Conservation (phyloP, 441 rosid species). For the Gossypium gossypioides region DNA sequence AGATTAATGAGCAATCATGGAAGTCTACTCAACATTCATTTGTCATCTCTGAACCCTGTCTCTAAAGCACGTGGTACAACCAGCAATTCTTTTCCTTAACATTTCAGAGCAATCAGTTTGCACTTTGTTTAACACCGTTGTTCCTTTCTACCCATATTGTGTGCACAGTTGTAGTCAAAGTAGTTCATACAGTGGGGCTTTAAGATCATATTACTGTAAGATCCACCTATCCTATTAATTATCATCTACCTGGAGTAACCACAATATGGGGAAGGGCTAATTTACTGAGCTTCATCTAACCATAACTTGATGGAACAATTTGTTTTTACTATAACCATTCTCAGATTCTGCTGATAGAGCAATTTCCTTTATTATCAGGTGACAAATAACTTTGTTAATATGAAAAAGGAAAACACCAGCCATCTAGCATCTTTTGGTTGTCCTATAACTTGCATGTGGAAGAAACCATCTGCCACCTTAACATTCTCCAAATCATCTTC, state of each 20-base stretch:
- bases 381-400: conserved; percentile 1
- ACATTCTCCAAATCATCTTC: background rate
- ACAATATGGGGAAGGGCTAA: background rate
- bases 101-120: background rate
- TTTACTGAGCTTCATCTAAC: background rate
- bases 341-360: background rate
- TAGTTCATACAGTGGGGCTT: background rate
- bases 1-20: background rate
- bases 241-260: background rate
- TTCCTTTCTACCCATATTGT: background rate
- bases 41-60: background rate
- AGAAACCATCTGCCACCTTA: background rate
- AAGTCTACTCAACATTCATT: background rate
- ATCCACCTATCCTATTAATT: background rate
- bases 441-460: background rate
- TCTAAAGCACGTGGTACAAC: background rate
- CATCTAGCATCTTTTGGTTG: background rate
- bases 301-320: background rate
- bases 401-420: background rate
- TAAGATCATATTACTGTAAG: background rate
- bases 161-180: background rate
- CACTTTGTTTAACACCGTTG: background rate
- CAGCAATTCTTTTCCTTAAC: background rate
- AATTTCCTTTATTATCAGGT: background rate
- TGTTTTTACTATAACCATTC: background rate